These are phyloP conservation scores for Amaranthus cruentus DNA, from an alignment of 148 eudicot species.

Conservation along the genomic window DNA sequence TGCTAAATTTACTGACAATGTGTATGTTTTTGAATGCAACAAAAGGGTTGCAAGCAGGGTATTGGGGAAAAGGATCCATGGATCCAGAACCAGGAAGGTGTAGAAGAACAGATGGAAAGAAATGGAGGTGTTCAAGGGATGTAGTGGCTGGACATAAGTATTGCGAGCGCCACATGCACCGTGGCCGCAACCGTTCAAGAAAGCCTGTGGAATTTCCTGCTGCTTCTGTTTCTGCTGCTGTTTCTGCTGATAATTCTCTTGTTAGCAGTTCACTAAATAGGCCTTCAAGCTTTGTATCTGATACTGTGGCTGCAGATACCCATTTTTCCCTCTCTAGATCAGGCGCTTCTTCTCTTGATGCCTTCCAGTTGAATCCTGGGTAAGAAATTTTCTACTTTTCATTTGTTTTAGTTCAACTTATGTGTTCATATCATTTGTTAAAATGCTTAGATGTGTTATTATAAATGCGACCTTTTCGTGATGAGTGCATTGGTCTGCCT, in stretches of 20 bases:
- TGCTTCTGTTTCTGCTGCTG: constrained; percentile 31
- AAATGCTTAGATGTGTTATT: too few species aligned
- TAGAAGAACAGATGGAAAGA: constrained; percentile 90
- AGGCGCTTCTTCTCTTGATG: constrained; percentile 49
- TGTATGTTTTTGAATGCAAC: not conserved
- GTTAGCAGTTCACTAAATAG: constrained; percentile 13
- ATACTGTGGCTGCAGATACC: constrained; percentile 22
- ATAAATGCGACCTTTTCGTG: too few species aligned
- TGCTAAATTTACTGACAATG: not conserved
- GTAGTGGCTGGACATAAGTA: constrained; percentile 81
- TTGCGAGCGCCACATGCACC: constrained; percentile 92
- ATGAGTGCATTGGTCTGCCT: too few species aligned
- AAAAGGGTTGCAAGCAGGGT: constrained; percentile 70
- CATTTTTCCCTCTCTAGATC: constrained; percentile 41
- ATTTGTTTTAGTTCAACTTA: not conserved
- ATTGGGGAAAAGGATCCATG: constrained; percentile 79
- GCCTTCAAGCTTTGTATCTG: constrained; percentile 23
- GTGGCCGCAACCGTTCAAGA: constrained; percentile 99
- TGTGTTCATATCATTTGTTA: too few species aligned
- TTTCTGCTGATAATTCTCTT: not conserved
- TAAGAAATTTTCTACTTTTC: constrained; percentile 17
- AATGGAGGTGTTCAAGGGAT: constrained; percentile 97
- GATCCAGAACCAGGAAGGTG: constrained; percentile 98
- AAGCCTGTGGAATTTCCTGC: constrained; percentile 99
- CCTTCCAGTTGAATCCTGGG: constrained; percentile 57